Evolutionary conservation across 768 basidiomycete genomes (phyloP).

Genomic region (Phaeotremella fagi): DNA sequence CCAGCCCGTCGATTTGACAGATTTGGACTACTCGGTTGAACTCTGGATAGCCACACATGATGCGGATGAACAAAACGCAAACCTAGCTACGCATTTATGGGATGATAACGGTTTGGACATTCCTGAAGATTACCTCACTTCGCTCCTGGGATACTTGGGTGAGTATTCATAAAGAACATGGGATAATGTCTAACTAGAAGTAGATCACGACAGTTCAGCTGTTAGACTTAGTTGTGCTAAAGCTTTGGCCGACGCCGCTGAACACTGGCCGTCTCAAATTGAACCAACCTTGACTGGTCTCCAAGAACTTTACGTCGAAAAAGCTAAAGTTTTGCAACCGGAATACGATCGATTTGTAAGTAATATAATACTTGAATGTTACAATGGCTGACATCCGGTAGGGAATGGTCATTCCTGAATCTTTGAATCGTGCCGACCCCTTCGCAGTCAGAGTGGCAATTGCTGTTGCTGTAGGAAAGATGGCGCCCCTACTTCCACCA

Average conservation of each 20-base stretch:
- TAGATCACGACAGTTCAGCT: constrained; percentile 74
- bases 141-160: constrained; percentile 69
- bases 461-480: constrained; percentile 61
- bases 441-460: constrained; percentile 77
- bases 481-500: constrained; percentile 64
- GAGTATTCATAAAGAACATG: constrained; percentile 22
- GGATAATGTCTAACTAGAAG: not conserved
- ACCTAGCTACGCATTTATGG: constrained; percentile 77
- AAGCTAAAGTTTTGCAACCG: constrained; percentile 80
- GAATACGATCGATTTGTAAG: constrained; percentile 89
- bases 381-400: constrained; percentile 39
- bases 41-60: constrained; percentile 87
- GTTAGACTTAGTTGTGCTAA: constrained; percentile 68
- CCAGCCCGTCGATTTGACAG: constrained; percentile 89
- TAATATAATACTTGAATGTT: constrained; percentile 5
- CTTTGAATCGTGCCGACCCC: constrained; percentile 80
- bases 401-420: constrained; percentile 90
- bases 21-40: constrained; percentile 84
- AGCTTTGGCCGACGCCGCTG: constrained; percentile 72
- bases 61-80: constrained; percentile 78
- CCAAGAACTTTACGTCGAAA: constrained; percentile 74
- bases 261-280: constrained; percentile 65
- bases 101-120: constrained; percentile 93
- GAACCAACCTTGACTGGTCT: constrained; percentile 51
- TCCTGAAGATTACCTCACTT: constrained; percentile 60